Evolutionary conservation across 805 yeast species (phyloP).

Genomic region (Metschnikowia arizonensis): DNA sequence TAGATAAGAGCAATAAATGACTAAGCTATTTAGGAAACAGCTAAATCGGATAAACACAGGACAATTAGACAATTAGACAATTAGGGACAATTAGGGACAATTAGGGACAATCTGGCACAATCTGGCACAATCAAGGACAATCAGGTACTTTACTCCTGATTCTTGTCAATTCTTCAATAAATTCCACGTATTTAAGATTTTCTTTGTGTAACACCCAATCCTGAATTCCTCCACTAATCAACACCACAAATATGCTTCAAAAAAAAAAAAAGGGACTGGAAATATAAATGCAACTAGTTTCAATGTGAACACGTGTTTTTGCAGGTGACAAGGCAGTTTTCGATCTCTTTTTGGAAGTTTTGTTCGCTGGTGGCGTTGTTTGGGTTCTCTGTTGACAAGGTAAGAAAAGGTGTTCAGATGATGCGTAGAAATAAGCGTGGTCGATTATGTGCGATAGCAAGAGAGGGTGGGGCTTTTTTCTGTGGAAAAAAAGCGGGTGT

Average conservation of each 20-base stretch:
- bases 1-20: too few relatives aligned
- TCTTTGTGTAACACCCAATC: too few relatives aligned
- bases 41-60: too few relatives aligned
- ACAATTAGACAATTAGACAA: too few relatives aligned
- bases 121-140: too few relatives aligned
- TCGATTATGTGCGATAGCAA: constrained; percentile 6
- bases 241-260: not conserved
- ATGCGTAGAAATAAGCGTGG: not conserved
- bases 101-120: too few relatives aligned
- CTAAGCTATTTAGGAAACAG: too few relatives aligned
- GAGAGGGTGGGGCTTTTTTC: constrained; percentile 7
- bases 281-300: not conserved
- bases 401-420: constrained; percentile 2
- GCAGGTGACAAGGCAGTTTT: not conserved
- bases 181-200: too few relatives aligned
- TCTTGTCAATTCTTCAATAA: too few relatives aligned
- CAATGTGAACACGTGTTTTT: not conserved
- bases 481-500: constrained; percentile 8
- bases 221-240: not conserved
- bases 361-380: not conserved
- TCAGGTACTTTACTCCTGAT: too few relatives aligned
- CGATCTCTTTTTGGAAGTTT: too few relatives aligned
- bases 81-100: too few relatives aligned
- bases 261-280: not conserved
- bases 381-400: not conserved